phyloP scores from a whole-genome alignment of 495 filamentous ascomycete species.

The Sphaerosporella brunnea region DNA sequence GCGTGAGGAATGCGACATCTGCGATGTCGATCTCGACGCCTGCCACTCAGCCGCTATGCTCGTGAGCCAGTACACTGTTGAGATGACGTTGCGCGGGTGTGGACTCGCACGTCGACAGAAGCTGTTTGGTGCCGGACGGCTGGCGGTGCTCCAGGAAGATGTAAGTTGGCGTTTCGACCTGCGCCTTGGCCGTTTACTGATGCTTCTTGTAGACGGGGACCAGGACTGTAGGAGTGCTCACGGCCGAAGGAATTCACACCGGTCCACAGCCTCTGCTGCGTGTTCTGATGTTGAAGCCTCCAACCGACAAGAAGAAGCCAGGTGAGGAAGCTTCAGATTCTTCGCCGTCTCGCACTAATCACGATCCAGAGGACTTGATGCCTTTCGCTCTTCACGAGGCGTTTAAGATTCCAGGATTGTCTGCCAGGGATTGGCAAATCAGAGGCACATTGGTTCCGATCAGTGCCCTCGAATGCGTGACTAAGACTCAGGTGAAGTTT shows the following conservation, averaged over 20 bases:
- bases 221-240: slow-evolving; percentile 23
- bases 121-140: slow-evolving; percentile 50
- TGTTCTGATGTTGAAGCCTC: slow-evolving; percentile 18
- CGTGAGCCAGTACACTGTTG: slow-evolving; percentile 50
- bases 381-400: slow-evolving; percentile 14
- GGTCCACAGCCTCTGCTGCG: slow-evolving; percentile 15
- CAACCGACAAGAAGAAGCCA: slow-evolving; percentile 7
- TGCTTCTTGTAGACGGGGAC: slow-evolving; percentile 6
- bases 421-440: background rate
- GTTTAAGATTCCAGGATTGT: background rate
- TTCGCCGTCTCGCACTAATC: background rate
- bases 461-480: slow-evolving; percentile 46
- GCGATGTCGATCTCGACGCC: slow-evolving; percentile 56
- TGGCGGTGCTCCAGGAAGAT: slow-evolving; percentile 41
- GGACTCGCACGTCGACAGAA: slow-evolving; percentile 61
- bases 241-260: slow-evolving; percentile 11
- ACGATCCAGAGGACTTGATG: slow-evolving; percentile 13
- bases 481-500: slow-evolving; percentile 49
- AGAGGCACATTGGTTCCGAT: slow-evolving; percentile 7
- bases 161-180: slow-evolving; percentile 14
- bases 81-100: slow-evolving; percentile 54
- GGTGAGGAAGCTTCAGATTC: slow-evolving; percentile 4
- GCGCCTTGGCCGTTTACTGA: slow-evolving; percentile 4
- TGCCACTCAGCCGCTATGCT: slow-evolving; percentile 69
- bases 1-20: slow-evolving; percentile 63